These are phyloP conservation scores for Pyrrhoderma lamaoense DNA, from an alignment of 1,284 basidiomycete genomes.

Conservation along the genomic window DNA sequence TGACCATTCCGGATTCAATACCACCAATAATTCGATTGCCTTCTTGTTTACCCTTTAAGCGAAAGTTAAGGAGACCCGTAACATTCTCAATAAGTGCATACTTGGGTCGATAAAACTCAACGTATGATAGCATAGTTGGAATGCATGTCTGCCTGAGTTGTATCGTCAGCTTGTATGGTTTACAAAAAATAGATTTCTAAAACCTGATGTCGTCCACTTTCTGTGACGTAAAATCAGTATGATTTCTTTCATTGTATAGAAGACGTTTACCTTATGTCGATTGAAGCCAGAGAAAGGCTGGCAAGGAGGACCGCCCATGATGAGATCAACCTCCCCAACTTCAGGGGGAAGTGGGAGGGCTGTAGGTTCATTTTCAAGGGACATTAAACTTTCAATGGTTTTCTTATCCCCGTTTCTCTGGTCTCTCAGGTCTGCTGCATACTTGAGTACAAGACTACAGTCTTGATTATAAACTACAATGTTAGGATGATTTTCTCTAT, in stretches of 20 bases:
- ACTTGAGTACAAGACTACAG: conserved; percentile 48
- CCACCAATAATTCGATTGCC: conserved; percentile 26
- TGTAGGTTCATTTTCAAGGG: conserved; percentile 13
- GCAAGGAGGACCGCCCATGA: conserved; percentile 67
- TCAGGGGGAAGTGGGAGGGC: conserved; percentile 43
- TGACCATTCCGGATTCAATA: conserved; percentile 52
- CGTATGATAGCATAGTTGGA: conserved; percentile 65
- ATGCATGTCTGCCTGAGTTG: conserved; percentile 47
- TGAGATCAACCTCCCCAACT: conserved; percentile 56
- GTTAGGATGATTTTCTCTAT: conserved; percentile 50
- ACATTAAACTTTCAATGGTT: conserved; percentile 29
- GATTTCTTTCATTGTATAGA: background rate
- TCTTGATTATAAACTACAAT: conserved; percentile 58
- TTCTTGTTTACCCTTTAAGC: conserved; percentile 28
- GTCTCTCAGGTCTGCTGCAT: conserved; percentile 41
- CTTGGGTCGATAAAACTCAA: conserved; percentile 57
- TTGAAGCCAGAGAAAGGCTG: conserved; percentile 62
- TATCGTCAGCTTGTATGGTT: conserved; percentile 1
- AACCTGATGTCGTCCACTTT: conserved; percentile 50
- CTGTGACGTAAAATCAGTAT: conserved; percentile 27
- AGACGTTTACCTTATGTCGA: conserved; percentile 39
- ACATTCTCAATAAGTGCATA: conserved; percentile 71
- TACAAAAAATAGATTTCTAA: background rate
- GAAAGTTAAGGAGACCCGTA: conserved; percentile 44
- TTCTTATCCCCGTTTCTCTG: conserved; percentile 37